Evolutionary conservation across 2,329 filamentous ascomycete species (phyloP), one percentile per base, ranked within the genome.

Genomic region (Dothistroma pini): DNA sequence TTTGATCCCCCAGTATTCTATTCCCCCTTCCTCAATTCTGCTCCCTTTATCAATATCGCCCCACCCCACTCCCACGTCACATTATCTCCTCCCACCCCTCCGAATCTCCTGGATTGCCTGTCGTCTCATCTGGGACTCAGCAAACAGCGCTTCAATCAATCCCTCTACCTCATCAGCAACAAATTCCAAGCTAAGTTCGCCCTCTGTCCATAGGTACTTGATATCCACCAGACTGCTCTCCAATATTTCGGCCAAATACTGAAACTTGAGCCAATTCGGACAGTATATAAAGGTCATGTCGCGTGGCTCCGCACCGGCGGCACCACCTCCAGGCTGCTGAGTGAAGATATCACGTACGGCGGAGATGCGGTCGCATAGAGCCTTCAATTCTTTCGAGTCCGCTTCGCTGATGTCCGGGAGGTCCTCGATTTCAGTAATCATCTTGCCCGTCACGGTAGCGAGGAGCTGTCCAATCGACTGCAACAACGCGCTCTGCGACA

Each of bases 171-270:
- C 86, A 35, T 86, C 84, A 2, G 77, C 76, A 25, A 80, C 80
- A 74, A 87, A 88, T 69, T 88, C 85, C 58, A 87, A 70, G 62
- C 81, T 82, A 67, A 88, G 68, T 71, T 86, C 86, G n/a, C 84
- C 84, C 66, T 88, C 85, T 2, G 78, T 79, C 86, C 86, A 88
- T 49, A 88, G 71, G 64, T 83, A 88, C 68, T 83, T 86, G 74
- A 88, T 88, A 68, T 88, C 86, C 21, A 83, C 85, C 16, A 88
- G 74, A 54, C 80, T 84, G 58, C 83, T 83, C 57, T 87, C 86
- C 56, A 88, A 71, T 50, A 88, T 86, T 66, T 87, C 86, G 48
- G 81, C 76, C 56, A 88, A 70, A 66, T 87, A 88, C 70, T 86
- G 84, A 69, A 88, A 87, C 62, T 84, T 85, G 63, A 88, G 77